Percentiles rank a stretch among this genome's conserved stretches.
Conservation (phyloP, 208 protist genomes). For the Leishmania major region DNA sequence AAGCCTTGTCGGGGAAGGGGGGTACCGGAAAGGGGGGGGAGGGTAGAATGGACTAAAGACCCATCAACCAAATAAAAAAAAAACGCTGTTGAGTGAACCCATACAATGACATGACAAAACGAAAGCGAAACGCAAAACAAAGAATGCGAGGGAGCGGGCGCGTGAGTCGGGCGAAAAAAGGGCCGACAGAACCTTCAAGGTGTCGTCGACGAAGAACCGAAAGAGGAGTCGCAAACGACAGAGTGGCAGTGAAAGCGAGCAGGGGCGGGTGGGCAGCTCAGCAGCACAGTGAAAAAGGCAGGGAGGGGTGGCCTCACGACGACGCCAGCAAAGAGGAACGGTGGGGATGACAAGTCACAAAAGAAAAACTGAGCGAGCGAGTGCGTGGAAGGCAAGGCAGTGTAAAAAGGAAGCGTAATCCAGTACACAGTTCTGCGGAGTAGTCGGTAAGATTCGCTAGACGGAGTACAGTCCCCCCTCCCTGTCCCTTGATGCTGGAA, state of each 20-base stretch:
- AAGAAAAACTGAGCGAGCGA: neutral
- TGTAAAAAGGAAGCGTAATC: neutral
- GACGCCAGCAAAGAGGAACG: neutral
- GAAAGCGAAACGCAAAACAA: neutral
- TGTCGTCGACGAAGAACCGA: neutral
- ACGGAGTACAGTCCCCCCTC: neutral
- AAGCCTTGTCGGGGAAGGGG: neutral
- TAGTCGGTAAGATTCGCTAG: neutral
- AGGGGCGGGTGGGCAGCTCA: neutral
- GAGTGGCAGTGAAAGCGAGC: neutral
- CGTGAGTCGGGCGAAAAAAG: neutral
- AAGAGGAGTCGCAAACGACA: neutral
- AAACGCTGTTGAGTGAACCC: neutral
- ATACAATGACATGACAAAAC: neutral
- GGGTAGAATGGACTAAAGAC: neutral
- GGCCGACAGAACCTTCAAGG: neutral
- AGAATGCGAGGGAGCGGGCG: neutral
- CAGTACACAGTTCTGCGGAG: too few species aligned
- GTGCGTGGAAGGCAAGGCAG: neutral
- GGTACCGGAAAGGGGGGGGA: neutral
- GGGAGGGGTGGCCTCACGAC: neutral
- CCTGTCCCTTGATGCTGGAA: neutral
- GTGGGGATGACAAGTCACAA: neutral
- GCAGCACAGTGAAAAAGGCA: neutral
- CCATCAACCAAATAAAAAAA: neutral